These are phyloP conservation scores for Pseudogymnoascus sp. DNA, from an alignment of 2,329 filamentous ascomycete genomes.

Conservation along the genomic window DNA sequence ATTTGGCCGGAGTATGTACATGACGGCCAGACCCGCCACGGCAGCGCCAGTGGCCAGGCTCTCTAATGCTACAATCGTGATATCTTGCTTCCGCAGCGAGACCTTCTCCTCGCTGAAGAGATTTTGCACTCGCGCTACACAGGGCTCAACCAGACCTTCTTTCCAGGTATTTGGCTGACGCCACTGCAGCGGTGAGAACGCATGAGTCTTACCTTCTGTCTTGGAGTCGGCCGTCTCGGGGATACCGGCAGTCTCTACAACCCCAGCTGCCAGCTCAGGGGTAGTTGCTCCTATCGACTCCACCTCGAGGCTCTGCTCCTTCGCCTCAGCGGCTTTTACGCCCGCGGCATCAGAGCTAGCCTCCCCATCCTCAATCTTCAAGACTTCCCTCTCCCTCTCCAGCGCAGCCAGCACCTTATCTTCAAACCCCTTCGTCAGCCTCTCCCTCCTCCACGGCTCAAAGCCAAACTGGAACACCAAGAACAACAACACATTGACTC, in stretches of 20 bases:
- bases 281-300: conserved; percentile 2
- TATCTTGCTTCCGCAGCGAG: conserved; percentile 57
- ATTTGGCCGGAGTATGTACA: conserved; percentile 21
- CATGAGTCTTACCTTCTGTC: conserved; percentile 20
- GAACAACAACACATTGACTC: conserved; percentile 85
- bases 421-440: conserved; percentile 76
- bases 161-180: conserved; percentile 14
- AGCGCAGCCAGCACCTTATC: conserved; percentile 64
- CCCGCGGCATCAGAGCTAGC: conserved; percentile 14
- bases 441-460: conserved; percentile 79
- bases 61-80: conserved; percentile 62
- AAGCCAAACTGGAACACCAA: conserved; percentile 79
- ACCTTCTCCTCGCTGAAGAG: conserved; percentile 58
- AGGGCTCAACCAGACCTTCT: conserved; percentile 28
- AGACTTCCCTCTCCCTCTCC: conserved; percentile 43
- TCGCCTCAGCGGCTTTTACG: background rate
- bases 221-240: background rate
- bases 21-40: conserved; percentile 38
- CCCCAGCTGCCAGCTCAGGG: conserved; percentile 18
- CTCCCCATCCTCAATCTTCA: conserved; percentile 17
- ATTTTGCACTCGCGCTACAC: conserved; percentile 45
- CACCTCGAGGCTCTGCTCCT: background rate
- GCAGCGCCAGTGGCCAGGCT: conserved; percentile 58
- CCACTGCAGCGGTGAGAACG: conserved; percentile 16
- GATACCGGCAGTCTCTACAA: conserved; percentile 14